Conservation (phyloP, 441 rosid species). For the Croton setiger region DNA sequence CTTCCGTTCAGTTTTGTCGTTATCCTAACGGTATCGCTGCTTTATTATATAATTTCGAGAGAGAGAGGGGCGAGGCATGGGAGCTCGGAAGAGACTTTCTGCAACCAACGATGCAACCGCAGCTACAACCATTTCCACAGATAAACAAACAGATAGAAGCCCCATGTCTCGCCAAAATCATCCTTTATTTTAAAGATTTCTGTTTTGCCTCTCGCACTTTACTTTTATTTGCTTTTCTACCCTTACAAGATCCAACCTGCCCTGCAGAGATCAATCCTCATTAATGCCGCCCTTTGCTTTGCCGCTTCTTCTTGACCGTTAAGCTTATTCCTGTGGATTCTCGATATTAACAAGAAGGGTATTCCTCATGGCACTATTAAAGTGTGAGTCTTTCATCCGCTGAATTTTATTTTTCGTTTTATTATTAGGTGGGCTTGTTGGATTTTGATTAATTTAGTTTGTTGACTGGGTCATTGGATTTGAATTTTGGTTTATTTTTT, state of each 20-base stretch:
- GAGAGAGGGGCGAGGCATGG: constrained; percentile 38
- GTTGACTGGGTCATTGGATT: background rate
- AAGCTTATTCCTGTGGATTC: constrained; percentile 89
- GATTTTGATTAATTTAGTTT: constrained; percentile 6
- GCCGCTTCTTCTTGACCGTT: constrained; percentile 61
- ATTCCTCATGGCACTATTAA: constrained; percentile 78
- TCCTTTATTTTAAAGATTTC: constrained; percentile 52
- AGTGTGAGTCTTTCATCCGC: constrained; percentile 49
- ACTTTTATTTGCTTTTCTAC: constrained; percentile 59
- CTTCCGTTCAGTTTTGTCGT: too few species aligned
- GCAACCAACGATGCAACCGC: constrained; percentile 16
- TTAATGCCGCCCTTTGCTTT: constrained; percentile 71
- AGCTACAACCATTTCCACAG: constrained; percentile 4
- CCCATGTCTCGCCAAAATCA: constrained; percentile 56
- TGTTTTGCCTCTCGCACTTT: constrained; percentile 47
- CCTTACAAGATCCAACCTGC: constrained; percentile 58
- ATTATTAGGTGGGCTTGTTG: background rate
- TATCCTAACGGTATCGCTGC: too few species aligned
- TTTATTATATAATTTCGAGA: too few species aligned
- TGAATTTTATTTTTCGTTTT: background rate
- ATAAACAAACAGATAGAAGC: constrained; percentile 16
- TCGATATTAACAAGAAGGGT: constrained; percentile 78
- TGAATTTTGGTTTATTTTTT: too few species aligned
- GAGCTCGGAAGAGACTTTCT: constrained; percentile 70
- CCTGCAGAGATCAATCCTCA: constrained; percentile 66